Evolutionary conservation across 768 basidiomycete species (phyloP).

Genomic region (Tephrocybe sp.): DNA sequence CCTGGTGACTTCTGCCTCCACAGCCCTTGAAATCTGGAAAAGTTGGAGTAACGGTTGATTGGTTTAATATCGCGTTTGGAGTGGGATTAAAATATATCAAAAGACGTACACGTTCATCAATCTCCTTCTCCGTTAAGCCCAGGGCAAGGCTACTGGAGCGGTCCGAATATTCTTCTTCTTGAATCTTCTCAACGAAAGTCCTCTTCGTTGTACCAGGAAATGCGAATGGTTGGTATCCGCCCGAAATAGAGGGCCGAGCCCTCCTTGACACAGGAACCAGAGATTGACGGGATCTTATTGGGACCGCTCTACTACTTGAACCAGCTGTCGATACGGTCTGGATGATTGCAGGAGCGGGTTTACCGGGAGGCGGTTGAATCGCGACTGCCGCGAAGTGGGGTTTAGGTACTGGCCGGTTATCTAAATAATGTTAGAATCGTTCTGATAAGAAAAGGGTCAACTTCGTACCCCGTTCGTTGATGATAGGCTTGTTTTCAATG

Average conservation of each 20-base stretch:
- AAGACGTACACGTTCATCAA: conserved; percentile 64
- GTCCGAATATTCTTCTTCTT: conserved; percentile 15
- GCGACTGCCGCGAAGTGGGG: conserved; percentile 61
- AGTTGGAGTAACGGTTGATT: conserved; percentile 41
- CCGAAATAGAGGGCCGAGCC: conserved; percentile 32
- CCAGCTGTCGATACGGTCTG: conserved; percentile 37
- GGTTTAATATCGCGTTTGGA: neutral
- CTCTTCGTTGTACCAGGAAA: conserved; percentile 22
- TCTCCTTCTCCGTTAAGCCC: conserved; percentile 64
- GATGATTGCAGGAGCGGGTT: conserved; percentile 43
- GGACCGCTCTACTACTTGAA: conserved; percentile 22
- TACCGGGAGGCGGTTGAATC: conserved; percentile 41
- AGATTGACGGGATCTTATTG: conserved; percentile 28
- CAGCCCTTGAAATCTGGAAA: conserved; percentile 67
- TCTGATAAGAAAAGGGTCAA: conserved; percentile 4
- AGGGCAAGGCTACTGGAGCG: conserved; percentile 32
- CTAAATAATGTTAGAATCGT: conserved; percentile 26
- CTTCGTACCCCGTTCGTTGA: conserved; percentile 70
- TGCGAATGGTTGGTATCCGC: conserved; percentile 36
- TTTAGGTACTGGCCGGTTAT: conserved; percentile 57
- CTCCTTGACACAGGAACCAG: conserved; percentile 35
- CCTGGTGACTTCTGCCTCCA: conserved; percentile 71
- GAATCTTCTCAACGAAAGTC: conserved; percentile 22
- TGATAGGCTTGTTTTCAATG: conserved; percentile 76
- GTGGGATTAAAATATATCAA: neutral